A percentile compares a stretch with the other conserved stretches of the same genome.
These are phyloP conservation scores for Bipolaris victoriae DNA, from an alignment of 2,329 filamentous ascomycete species.

Conservation along the genomic window DNA sequence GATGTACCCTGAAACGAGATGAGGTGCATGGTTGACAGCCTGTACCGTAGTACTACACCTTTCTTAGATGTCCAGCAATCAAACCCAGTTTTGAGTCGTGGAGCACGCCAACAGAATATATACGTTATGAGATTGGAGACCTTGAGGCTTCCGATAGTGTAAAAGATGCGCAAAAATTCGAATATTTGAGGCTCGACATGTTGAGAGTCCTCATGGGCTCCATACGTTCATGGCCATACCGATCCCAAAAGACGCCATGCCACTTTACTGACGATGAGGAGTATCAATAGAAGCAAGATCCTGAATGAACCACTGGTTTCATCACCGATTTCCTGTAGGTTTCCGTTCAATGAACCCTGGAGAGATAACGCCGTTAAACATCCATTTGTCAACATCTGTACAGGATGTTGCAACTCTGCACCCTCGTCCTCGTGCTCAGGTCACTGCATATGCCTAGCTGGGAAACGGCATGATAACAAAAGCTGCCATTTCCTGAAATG, in stretches of 20 bases:
- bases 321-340: background rate
- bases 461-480: background rate
- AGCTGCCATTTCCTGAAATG: background rate
- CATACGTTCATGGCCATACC: background rate
- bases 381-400: background rate
- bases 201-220: background rate
- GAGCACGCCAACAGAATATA: background rate
- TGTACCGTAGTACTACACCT: background rate
- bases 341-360: background rate
- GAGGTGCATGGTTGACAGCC: constrained; percentile 1
- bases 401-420: background rate
- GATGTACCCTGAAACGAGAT: background rate
- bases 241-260: background rate
- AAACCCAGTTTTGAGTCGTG: background rate
- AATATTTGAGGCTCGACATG: background rate
- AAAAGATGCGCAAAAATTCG: background rate
- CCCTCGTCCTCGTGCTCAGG: background rate
- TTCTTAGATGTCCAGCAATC: background rate
- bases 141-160: background rate
- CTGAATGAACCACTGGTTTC: constrained; percentile 3
- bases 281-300: background rate
- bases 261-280: background rate
- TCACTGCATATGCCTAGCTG: constrained; percentile 1
- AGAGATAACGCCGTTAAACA: background rate
- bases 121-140: too few species aligned